Evolutionary conservation across 129 eudicot species (phyloP).

Genomic region (Tagetes patula): DNA sequence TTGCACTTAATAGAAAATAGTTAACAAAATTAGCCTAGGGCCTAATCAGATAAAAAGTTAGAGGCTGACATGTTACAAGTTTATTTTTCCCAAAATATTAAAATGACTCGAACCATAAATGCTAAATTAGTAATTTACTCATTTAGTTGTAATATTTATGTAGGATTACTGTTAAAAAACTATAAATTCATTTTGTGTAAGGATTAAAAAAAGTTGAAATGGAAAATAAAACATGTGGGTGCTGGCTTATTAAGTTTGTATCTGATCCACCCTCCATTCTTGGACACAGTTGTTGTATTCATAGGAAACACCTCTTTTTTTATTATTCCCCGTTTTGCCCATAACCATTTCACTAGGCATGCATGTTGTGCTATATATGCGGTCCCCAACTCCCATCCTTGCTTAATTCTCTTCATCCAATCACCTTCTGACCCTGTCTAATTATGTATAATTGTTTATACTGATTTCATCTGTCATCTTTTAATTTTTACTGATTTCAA

Average conservation of each 20-base stretch:
- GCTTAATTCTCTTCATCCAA: slow-evolving; percentile 23
- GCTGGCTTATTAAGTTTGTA: slow-evolving; percentile 30
- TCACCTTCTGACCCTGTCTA: slow-evolving; percentile 15
- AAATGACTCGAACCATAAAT: no score
- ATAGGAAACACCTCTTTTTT: slow-evolving; percentile 34
- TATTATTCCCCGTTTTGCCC: slow-evolving; percentile 30
- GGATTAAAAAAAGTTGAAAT: not conserved
- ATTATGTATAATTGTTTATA: not conserved
- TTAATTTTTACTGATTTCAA: no score
- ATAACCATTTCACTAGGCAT: slow-evolving; percentile 26
- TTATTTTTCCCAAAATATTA: no score
- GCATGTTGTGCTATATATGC: not conserved
- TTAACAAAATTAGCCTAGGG: no score
- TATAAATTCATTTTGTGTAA: not conserved
- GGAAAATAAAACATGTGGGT: slow-evolving; percentile 28
- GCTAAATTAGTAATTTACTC: no score
- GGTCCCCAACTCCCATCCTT: slow-evolving; percentile 29
- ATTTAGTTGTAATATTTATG: not conserved
- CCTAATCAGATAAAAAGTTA: no score
- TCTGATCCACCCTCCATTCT: slow-evolving; percentile 17
- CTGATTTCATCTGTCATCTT: no score
- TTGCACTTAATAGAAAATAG: no score
- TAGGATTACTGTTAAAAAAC: not conserved
- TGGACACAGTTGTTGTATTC: slow-evolving; percentile 35
- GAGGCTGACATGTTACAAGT: no score